phyloP scores from a whole-genome alignment of 2,329 filamentous ascomycete genomes.

The Zasmidium citrigriseum region DNA sequence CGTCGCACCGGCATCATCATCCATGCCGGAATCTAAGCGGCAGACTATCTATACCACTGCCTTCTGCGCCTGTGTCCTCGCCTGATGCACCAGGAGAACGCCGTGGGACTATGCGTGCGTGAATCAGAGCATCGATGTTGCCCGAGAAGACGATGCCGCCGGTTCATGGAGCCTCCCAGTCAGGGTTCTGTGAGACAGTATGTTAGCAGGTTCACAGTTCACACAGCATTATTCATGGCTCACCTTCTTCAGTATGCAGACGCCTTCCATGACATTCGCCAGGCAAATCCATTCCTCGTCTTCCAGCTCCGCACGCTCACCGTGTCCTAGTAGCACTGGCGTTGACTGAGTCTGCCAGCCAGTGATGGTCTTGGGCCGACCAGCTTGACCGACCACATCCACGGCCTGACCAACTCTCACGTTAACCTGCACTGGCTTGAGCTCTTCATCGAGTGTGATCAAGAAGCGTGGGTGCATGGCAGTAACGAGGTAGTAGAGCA shows the following conservation, averaged over 20 bases:
- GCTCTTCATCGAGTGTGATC: slow-evolving; percentile 90
- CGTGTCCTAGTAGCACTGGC: slow-evolving; percentile 91
- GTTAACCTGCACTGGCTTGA: slow-evolving; percentile 92
- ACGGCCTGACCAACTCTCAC: slow-evolving; percentile 97
- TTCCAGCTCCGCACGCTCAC: slow-evolving; percentile 93
- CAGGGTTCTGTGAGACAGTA: slow-evolving; percentile 29
- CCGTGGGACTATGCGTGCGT: background rate
- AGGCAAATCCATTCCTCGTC: slow-evolving; percentile 96
- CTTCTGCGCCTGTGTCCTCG: background rate
- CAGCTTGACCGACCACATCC: slow-evolving; percentile 95
- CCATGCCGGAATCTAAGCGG: background rate
- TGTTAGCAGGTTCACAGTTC: slow-evolving; percentile 9
- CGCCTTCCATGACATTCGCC: slow-evolving; percentile 85
- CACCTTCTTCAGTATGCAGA: slow-evolving; percentile 97
- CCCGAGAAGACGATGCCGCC: background rate
- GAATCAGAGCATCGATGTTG: background rate
- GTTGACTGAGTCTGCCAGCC: slow-evolving; percentile 99
- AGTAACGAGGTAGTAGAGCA: slow-evolving; percentile 94
- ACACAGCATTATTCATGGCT: slow-evolving; percentile 33
- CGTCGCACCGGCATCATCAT: background rate
- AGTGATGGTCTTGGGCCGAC: slow-evolving; percentile 96
- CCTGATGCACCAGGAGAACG: background rate
- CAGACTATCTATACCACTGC: background rate
- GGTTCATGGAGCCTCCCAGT: slow-evolving; percentile 31
- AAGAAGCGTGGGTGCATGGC: slow-evolving; percentile 97